Percentiles rank a stretch among this genome's conserved stretches.
Conservation (phyloP, 345 rosid species). For the Salix viminalis region DNA sequence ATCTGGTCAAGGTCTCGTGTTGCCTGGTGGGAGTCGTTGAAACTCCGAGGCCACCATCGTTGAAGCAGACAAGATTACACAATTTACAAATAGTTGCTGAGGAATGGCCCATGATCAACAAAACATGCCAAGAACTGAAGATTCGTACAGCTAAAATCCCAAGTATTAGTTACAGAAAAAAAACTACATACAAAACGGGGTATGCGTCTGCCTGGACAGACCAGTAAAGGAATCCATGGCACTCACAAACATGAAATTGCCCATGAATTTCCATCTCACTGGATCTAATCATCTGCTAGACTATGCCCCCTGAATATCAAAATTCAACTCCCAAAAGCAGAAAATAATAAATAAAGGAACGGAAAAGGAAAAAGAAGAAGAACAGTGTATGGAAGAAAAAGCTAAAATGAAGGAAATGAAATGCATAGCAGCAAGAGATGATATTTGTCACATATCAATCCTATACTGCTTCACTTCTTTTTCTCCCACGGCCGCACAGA, state of each 20-base stretch:
- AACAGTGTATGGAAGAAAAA: neutral
- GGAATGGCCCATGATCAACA: neutral
- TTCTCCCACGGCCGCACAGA: conserved; percentile 59
- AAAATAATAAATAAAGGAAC: neutral
- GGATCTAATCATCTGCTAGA: neutral
- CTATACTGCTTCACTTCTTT: neutral
- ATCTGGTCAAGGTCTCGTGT: neutral
- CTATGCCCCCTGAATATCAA: neutral
- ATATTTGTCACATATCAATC: neutral
- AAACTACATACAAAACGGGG: neutral
- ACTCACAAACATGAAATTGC: neutral
- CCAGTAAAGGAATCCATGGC: neutral
- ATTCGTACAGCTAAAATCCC: neutral
- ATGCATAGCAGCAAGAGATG: neutral
- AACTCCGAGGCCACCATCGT: neutral
- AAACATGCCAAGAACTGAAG: neutral
- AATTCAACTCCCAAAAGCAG: neutral
- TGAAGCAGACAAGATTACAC: neutral
- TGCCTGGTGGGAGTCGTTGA: neutral
- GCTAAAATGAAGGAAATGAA: neutral
- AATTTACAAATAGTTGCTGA: neutral
- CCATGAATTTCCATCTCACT: neutral
- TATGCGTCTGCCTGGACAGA: neutral
- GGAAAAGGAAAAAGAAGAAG: neutral
- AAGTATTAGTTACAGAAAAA: conserved; percentile 3